A percentile compares a stretch with the other conserved stretches of the same genome.
phyloP scores from a whole-genome alignment of 805 yeast genomes.

The Pichia rugopelliculosa region DNA sequence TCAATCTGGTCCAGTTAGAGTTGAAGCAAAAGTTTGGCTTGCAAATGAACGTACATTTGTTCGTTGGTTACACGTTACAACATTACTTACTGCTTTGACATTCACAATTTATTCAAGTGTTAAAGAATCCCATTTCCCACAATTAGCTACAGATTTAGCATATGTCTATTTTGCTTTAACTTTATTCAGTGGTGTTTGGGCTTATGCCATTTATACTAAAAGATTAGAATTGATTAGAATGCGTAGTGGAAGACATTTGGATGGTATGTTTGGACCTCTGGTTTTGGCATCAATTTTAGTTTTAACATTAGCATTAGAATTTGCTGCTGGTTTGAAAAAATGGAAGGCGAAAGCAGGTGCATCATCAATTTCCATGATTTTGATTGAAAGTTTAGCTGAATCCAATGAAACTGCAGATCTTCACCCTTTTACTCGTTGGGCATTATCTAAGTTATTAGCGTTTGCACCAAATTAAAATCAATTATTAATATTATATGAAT shows the following conservation, averaged over 20 bases:
- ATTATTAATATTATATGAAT: too few species aligned
- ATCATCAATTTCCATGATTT: constrained; percentile 6
- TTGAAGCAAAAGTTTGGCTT: constrained; percentile 97
- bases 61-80: constrained; percentile 88
- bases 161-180: constrained; percentile 76
- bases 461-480: constrained; percentile 14
- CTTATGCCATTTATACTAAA: constrained; percentile 64
- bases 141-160: constrained; percentile 62
- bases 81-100: constrained; percentile 76
- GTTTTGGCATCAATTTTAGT: constrained; percentile 65
- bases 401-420: constrained; percentile 15
- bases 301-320: constrained; percentile 62
- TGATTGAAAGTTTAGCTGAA: constrained; percentile 5
- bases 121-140: constrained; percentile 53
- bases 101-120: constrained; percentile 74
- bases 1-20: constrained; percentile 85
- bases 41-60: constrained; percentile 97
- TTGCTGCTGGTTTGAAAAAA: constrained; percentile 52
- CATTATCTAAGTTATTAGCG: constrained; percentile 20
- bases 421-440: constrained; percentile 23
- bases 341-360: constrained; percentile 19
- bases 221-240: constrained; percentile 68
- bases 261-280: constrained; percentile 85
- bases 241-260: constrained; percentile 82
- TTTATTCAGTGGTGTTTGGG: constrained; percentile 82